Conservation (phyloP, 1,139 yeast genomes). For the Yamadazyma atmosphaerica region DNA sequence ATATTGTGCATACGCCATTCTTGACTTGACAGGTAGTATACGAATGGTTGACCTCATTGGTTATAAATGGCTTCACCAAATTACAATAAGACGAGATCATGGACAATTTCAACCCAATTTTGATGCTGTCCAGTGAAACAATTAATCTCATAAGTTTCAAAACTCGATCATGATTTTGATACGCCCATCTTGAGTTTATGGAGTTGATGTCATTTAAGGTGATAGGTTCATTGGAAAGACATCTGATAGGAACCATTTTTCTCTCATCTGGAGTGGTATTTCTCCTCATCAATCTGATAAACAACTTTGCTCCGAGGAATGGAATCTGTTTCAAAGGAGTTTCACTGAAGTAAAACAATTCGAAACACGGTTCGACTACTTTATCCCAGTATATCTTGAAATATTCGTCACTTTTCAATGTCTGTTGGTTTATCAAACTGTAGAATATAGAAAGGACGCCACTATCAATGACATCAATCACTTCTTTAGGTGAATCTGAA, state of each 20-base stretch:
- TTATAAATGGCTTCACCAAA: conserved; percentile 4
- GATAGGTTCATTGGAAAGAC: conserved; percentile 35
- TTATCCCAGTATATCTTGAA: conserved; percentile 41
- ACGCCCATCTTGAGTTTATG: conserved; percentile 36
- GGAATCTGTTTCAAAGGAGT: conserved; percentile 8
- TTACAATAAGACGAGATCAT: conserved; percentile 5
- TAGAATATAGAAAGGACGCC: conserved; percentile 34
- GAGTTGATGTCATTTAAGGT: conserved; percentile 30
- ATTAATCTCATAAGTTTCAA: conserved; percentile 26
- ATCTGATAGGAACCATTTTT: conserved; percentile 28
- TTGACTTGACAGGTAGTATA: conserved; percentile 31
- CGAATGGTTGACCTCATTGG: conserved; percentile 18
- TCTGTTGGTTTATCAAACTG: conserved; percentile 24
- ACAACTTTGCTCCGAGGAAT: conserved; percentile 16
- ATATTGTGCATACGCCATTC: conserved; percentile 29
- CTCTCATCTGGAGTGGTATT: conserved; percentile 21
- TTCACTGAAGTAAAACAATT: conserved; percentile 34
- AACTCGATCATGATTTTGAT: conserved; percentile 30
- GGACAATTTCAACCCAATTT: conserved; percentile 25
- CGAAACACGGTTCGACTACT: conserved; percentile 32
- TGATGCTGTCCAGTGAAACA: conserved; percentile 25
- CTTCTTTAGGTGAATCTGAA: conserved; percentile 20
- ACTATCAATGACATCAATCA: conserved; percentile 30
- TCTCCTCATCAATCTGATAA: conserved; percentile 30
- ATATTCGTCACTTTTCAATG: conserved; percentile 21